phyloP scores from a whole-genome alignment of 2,329 filamentous ascomycete species.

The Microsporum canis region DNA sequence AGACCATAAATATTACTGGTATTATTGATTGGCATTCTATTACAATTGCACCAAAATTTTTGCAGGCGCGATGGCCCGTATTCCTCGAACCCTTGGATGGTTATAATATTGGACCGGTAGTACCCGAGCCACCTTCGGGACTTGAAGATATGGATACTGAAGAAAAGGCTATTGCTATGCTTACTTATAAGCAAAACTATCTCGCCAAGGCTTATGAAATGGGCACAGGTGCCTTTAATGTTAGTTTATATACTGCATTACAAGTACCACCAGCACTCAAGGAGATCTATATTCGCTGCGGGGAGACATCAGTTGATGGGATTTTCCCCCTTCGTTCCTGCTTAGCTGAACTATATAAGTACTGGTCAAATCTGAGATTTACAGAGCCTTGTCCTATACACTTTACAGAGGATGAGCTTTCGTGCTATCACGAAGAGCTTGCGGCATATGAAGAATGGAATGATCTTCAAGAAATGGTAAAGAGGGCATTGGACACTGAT shows the following conservation, averaged over 20 bases:
- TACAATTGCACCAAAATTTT: conserved; percentile 21
- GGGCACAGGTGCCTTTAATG: not conserved
- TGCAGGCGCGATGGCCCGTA: conserved; percentile 14
- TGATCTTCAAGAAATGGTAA: not conserved
- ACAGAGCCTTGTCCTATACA: not conserved
- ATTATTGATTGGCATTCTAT: conserved; percentile 35
- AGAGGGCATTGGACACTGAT: not conserved
- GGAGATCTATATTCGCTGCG: not conserved
- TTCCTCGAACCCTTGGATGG: not conserved
- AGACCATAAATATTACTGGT: conserved; percentile 15
- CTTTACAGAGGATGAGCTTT: not conserved
- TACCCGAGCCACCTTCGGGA: not conserved
- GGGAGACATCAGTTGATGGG: not conserved
- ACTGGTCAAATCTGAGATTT: not conserved
- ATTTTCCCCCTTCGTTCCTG: not conserved
- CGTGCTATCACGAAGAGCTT: not conserved
- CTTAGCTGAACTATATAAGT: not conserved
- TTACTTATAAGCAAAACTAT: not conserved
- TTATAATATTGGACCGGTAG: not conserved
- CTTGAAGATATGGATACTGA: not conserved
- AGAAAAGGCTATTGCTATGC: not conserved
- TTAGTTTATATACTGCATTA: not conserved
- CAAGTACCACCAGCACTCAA: not conserved
- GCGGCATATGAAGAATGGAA: not conserved
- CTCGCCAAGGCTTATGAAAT: not conserved